Evolutionary conservation across 371 early-diverging fungal species (phyloP), one percentile per base, ranked within the genome.

Genomic region (Dinochytrium kinnereticum): DNA sequence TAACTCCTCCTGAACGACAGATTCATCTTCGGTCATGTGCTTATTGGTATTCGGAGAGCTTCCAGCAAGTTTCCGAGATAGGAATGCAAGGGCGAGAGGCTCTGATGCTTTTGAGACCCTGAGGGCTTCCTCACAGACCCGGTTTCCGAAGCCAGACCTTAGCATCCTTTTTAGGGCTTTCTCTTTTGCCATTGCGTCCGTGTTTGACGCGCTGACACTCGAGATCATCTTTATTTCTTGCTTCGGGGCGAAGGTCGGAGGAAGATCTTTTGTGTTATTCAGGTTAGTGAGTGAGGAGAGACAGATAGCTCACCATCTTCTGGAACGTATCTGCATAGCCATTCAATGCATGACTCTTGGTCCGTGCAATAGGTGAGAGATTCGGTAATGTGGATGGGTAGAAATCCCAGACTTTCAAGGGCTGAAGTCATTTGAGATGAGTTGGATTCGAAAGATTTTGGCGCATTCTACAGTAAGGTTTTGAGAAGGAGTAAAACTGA

Each of bases 311-410:
- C 37, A 69, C 73, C 76, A 78, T 93, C 94, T 73, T 95, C 96
- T 36, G 96, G 95, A 13, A 95, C 92, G 78, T 95, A 92, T 34
- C 94, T 85, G 87, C 93, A 92, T n/a, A 95, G 84, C 96, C 96
- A 95, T 70, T 95, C 93, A n/a, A 95, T 76, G 0, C 92, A 91
- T 0, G 81, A 72, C 0, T 83, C 81, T 10, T 79, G 80, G 68
- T 89, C 85, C 7, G 75, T 70, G 50, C 88, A 83, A 77, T 89
- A 90, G 36, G 82, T 83, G 51, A 92, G 78, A 0, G 94, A 92
- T 76, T 95, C 95, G 15, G 83, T 81, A 1, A 91, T 90, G 77
- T 95, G 94, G 1, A 88, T 82, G 26, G 79, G 59, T 15, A 90
- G 86, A 76, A 95, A 95, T 3, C 96, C 96, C 85, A 88, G 86